Percentiles rank a stretch among this genome's conserved stretches.
phyloP scores from a whole-genome alignment of 306 rosid genomes.

The Dalbergia cochinchinensis region DNA sequence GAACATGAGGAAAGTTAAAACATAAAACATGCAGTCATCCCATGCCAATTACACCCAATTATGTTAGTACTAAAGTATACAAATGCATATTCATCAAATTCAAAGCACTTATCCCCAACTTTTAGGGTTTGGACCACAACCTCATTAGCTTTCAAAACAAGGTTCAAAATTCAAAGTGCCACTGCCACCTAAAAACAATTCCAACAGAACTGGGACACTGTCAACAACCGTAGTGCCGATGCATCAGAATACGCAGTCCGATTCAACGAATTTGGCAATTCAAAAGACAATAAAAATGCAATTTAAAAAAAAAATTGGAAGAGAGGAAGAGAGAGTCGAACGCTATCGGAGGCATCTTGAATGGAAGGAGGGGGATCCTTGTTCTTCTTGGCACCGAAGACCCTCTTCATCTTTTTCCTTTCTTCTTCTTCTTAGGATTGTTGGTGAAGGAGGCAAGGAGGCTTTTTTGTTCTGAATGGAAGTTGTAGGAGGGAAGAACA shows the following conservation, averaged over 20 bases:
- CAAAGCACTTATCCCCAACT: background rate
- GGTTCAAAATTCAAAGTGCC: background rate
- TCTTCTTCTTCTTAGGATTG: background rate
- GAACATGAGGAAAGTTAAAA: background rate
- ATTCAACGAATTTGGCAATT: background rate
- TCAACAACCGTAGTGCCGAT: background rate
- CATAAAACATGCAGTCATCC: background rate
- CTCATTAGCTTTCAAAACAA: background rate
- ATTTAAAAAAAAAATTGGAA: background rate
- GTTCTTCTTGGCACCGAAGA: conserved; percentile 85
- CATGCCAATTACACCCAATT: background rate
- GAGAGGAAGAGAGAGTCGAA: conserved; percentile 32
- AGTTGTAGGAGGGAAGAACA: background rate
- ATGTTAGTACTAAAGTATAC: background rate
- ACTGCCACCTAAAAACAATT: background rate
- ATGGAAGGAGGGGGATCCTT: conserved; percentile 92
- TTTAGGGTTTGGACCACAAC: conserved; percentile 5
- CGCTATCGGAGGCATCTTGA: conserved; percentile 86
- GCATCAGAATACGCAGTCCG: background rate
- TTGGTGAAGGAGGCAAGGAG: background rate
- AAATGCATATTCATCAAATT: background rate
- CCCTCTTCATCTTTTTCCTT: conserved; percentile 70
- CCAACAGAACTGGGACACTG: conserved; percentile 24
- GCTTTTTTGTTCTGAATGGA: background rate
- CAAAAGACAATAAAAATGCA: background rate